phyloP scores from a whole-genome alignment of 2,329 filamentous ascomycete species.

The Botrytis porri region DNA sequence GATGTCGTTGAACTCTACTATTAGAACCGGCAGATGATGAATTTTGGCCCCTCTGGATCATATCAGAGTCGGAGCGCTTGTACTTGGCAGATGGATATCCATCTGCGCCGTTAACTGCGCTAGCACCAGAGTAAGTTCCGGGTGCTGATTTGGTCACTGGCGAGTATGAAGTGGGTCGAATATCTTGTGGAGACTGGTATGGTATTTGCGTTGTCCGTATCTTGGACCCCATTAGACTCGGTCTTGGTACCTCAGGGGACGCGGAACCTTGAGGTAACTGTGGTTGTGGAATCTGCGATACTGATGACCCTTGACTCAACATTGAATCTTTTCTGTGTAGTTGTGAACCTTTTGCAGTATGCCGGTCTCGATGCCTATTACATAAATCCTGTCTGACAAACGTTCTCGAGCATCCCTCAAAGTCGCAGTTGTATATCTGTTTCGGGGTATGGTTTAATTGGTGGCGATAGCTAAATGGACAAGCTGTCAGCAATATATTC shows the following conservation, averaged over 20 bases:
- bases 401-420: conserved; percentile 81
- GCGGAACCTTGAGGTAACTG: conserved; percentile 31
- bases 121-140: conserved; percentile 32
- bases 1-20: conserved; percentile 30
- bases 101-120: conserved; percentile 32
- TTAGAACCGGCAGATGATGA: conserved; percentile 23
- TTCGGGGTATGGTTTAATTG: conserved; percentile 96
- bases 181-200: conserved; percentile 37
- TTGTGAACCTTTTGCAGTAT: conserved; percentile 75
- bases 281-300: conserved; percentile 28
- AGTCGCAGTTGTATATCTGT: conserved; percentile 91
- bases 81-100: conserved; percentile 29
- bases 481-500: conserved; percentile 19
- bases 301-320: conserved; percentile 45
- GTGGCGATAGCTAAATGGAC: conserved; percentile 65
- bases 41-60: conserved; percentile 30
- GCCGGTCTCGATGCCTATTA: conserved; percentile 77
- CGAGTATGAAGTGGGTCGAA: conserved; percentile 33
- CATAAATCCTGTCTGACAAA: conserved; percentile 94
- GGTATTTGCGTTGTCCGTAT: conserved; percentile 32
- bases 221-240: conserved; percentile 30
- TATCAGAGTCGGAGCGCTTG: conserved; percentile 37
- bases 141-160: conserved; percentile 33
- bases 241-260: conserved; percentile 37
- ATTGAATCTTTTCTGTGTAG: conserved; percentile 71